These are phyloP conservation scores for Mucor indicus DNA, from an alignment of 371 early-diverging fungal genomes.

Conservation along the genomic window DNA sequence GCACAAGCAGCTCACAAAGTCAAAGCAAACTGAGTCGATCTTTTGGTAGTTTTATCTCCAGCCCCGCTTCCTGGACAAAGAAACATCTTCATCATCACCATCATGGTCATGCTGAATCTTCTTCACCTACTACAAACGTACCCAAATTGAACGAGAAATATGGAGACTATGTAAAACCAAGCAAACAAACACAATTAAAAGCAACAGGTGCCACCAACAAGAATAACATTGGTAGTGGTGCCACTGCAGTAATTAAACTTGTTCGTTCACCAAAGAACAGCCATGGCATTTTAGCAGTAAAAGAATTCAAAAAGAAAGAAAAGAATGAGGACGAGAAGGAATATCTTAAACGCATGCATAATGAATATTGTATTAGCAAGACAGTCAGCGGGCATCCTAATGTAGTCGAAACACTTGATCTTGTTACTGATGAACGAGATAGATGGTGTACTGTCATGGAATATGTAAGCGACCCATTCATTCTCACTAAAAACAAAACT, in stretches of 20 bases:
- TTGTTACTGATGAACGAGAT: slow-evolving; percentile 55
- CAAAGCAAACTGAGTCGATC: slow-evolving; percentile 9
- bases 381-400: slow-evolving; percentile 62
- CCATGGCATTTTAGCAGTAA: slow-evolving; percentile 28
- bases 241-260: slow-evolving; percentile 87
- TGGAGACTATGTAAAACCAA: slow-evolving; percentile 20
- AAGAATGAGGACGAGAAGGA: slow-evolving; percentile 57
- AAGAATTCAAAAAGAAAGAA: slow-evolving; percentile 62
- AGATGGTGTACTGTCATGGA: slow-evolving; percentile 69
- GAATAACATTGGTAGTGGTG: slow-evolving; percentile 78
- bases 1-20: too few species aligned
- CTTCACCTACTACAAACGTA: slow-evolving; percentile 12
- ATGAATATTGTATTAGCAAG: slow-evolving; percentile 73
- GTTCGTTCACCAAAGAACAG: slow-evolving; percentile 53
- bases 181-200: slow-evolving; percentile 4
- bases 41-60: slow-evolving; percentile 13
- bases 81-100: slow-evolving; percentile 9
- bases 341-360: slow-evolving; percentile 65
- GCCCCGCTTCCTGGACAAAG: slow-evolving; percentile 21
- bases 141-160: slow-evolving; percentile 22
- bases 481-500: neutral
- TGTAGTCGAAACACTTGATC: slow-evolving; percentile 70
- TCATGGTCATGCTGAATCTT: neutral
- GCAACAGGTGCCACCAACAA: slow-evolving; percentile 42
- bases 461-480: slow-evolving; percentile 39